Evolutionary conservation across 1,284 basidiomycete genomes (phyloP).

Genomic region (Cronartium ribicola): DNA sequence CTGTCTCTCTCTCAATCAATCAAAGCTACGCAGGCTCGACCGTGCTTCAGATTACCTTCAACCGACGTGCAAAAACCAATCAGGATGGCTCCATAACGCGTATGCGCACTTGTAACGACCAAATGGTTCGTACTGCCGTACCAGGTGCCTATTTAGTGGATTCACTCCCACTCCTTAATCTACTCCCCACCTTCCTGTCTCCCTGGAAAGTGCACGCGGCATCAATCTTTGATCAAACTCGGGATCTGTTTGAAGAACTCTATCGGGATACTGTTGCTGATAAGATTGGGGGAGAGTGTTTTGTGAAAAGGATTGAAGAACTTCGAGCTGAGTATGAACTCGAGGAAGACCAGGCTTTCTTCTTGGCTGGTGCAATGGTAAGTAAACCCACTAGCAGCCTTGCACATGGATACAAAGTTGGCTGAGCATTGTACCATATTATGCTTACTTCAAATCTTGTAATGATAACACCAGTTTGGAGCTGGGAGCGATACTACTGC

Average conservation of each 20-base stretch:
- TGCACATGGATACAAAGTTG: not conserved
- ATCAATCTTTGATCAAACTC: constrained; percentile 44
- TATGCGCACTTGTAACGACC: constrained; percentile 46
- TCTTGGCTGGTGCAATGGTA: constrained; percentile 49
- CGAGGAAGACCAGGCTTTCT: constrained; percentile 47
- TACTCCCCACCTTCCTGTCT: constrained; percentile 46
- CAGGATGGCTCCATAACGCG: constrained; percentile 48
- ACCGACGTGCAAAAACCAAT: constrained; percentile 46
- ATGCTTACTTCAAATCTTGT: not conserved
- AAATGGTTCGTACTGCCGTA: constrained; percentile 47
- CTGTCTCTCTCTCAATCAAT: not conserved
- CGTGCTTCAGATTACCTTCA: constrained; percentile 50
- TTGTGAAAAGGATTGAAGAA: constrained; percentile 47
- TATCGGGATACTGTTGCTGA: constrained; percentile 43
- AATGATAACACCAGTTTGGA: constrained; percentile 46
- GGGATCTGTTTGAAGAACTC: constrained; percentile 47
- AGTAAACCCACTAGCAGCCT: constrained; percentile 23
- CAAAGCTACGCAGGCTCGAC: constrained; percentile 48
- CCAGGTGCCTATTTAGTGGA: constrained; percentile 48
- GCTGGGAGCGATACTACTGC: constrained; percentile 50
- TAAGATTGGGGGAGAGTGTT: constrained; percentile 46
- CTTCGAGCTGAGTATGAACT: constrained; percentile 46
- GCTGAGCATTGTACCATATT: not conserved
- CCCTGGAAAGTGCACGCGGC: constrained; percentile 47
- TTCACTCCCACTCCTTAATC: constrained; percentile 47